Conservation (phyloP, 169 alveolate genomes). For the Ichthyophthirius multifiliis region DNA sequence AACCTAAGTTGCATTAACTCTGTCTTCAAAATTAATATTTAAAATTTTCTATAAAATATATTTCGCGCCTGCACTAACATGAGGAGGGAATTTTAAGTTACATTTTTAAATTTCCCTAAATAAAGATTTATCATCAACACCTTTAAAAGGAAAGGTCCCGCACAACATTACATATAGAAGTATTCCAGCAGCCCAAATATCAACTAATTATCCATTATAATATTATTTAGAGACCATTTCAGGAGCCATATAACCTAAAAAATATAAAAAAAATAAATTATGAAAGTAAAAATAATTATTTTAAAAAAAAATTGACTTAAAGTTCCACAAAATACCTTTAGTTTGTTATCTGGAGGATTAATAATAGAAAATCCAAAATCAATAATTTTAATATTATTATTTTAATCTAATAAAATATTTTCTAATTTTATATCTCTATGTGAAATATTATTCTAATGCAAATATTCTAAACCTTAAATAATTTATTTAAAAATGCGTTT, state of each 20-base stretch:
- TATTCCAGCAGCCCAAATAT: constrained; percentile 81
- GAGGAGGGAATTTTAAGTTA: constrained; percentile 24
- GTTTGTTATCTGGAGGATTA: constrained; percentile 63
- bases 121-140: constrained; percentile 59
- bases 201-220: constrained; percentile 72
- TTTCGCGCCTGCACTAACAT: constrained; percentile 25
- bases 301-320: constrained; percentile 36
- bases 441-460: constrained; percentile 51
- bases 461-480: constrained; percentile 45
- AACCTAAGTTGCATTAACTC: constrained; percentile 42
- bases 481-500: constrained; percentile 57
- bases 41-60: constrained; percentile 26
- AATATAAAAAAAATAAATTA: background rate
- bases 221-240: constrained; percentile 74
- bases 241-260: constrained; percentile 81
- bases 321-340: constrained; percentile 85
- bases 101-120: constrained; percentile 47
- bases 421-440: constrained; percentile 73
- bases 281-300: background rate
- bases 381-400: constrained; percentile 70
- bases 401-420: constrained; percentile 66
- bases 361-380: constrained; percentile 88
- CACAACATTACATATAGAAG: constrained; percentile 58
- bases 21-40: constrained; percentile 37
- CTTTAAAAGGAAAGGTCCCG: constrained; percentile 69